These are phyloP conservation scores for Chaetomidium leptoderma DNA, from an alignment of 495 filamentous ascomycete genomes.

Conservation along the genomic window DNA sequence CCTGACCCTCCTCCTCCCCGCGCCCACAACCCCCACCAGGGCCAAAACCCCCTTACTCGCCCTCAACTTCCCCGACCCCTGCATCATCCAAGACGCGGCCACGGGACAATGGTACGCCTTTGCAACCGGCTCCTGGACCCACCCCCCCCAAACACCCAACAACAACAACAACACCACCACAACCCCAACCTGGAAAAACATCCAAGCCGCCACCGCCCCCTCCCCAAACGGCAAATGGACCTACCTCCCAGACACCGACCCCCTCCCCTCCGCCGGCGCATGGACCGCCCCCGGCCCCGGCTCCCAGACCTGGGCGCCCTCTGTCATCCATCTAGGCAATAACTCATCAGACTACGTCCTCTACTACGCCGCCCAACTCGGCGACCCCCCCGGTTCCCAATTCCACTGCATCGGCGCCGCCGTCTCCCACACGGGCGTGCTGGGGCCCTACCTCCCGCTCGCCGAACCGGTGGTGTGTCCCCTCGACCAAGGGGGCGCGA, in stretches of 20 bases:
- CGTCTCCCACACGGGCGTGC: slow-evolving; percentile 30
- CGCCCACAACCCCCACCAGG: not conserved
- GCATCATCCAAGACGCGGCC: slow-evolving; percentile 27
- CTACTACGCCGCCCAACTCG: slow-evolving; percentile 54
- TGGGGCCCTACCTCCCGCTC: slow-evolving; percentile 51
- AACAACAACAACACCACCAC: not conserved
- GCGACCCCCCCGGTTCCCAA: slow-evolving; percentile 24
- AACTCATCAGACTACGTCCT: slow-evolving; percentile 47
- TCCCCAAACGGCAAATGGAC: slow-evolving; percentile 28
- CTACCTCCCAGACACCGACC: slow-evolving; percentile 26
- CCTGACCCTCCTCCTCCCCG: not conserved
- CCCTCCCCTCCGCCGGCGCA: slow-evolving; percentile 26
- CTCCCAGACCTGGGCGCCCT: slow-evolving; percentile 48
- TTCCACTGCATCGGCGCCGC: slow-evolving; percentile 57
- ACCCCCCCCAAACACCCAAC: not conserved
- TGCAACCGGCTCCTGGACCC: slow-evolving; percentile 29
- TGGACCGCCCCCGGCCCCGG: slow-evolving; percentile 28
- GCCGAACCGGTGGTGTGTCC: slow-evolving; percentile 49
- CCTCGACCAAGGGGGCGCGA: slow-evolving; percentile 50
- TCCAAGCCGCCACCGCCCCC: slow-evolving; percentile 34
- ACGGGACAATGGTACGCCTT: slow-evolving; percentile 38
- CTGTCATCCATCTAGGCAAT: slow-evolving; percentile 39
- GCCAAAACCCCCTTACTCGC: slow-evolving; percentile 13
- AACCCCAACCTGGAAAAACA: slow-evolving; percentile 20
- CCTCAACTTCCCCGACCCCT: slow-evolving; percentile 37